Evolutionary conservation across 345 rosid genomes (phyloP).

Genomic region (Psidium guajava): DNA sequence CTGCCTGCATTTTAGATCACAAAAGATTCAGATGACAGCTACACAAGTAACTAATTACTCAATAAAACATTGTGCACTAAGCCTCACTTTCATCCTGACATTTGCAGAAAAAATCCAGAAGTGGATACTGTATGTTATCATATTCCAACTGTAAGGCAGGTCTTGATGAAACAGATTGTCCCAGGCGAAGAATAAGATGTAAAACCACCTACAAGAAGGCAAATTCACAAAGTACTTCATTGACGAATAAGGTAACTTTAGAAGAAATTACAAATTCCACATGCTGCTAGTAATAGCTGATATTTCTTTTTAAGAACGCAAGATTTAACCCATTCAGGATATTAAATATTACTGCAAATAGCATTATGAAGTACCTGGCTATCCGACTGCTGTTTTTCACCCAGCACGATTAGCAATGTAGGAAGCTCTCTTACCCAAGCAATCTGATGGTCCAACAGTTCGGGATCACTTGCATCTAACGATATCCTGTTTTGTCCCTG

Average conservation of each 20-base stretch:
- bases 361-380: slow-evolving; percentile 33
- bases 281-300: background rate
- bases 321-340: background rate
- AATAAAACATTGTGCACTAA: background rate
- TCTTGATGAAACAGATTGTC: slow-evolving; percentile 36
- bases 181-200: slow-evolving; percentile 54
- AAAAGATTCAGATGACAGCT: background rate
- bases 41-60: background rate
- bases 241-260: background rate
- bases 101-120: slow-evolving; percentile 45
- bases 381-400: slow-evolving; percentile 42
- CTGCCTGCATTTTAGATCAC: slow-evolving; percentile 26
- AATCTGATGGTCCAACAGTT: slow-evolving; percentile 29
- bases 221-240: background rate
- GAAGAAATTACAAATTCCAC: background rate
- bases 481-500: slow-evolving; percentile 30
- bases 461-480: slow-evolving; percentile 34
- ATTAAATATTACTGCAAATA: background rate
- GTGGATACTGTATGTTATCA: slow-evolving; percentile 30
- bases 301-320: background rate
- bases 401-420: slow-evolving; percentile 41
- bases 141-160: slow-evolving; percentile 36
- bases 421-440: slow-evolving; percentile 76
- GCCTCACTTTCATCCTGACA: slow-evolving; percentile 36
- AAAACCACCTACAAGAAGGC: slow-evolving; percentile 43